These are phyloP conservation scores for Chondrostereum purpureum DNA, from an alignment of 1,284 basidiomycete species.

Conservation along the genomic window DNA sequence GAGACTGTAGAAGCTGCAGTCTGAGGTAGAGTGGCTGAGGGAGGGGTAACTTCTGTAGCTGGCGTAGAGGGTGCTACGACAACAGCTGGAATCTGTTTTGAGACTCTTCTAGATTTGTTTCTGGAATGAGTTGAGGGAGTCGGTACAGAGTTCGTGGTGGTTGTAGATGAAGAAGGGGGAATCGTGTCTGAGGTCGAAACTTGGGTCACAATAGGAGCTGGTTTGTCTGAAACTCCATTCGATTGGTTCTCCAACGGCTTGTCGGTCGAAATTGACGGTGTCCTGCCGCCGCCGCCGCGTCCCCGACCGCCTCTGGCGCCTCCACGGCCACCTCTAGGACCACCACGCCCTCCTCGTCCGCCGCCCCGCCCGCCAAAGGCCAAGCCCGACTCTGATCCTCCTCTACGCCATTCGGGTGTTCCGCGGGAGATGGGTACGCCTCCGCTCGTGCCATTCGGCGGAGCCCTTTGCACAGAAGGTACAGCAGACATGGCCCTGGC, in stretches of 20 bases:
- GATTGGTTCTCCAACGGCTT: not conserved
- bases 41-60: constrained; percentile 17
- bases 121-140: constrained; percentile 14
- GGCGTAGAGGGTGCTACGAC: constrained; percentile 24
- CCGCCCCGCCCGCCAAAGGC: constrained; percentile 36
- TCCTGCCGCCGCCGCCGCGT: constrained; percentile 21
- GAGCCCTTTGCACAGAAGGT: constrained; percentile 12
- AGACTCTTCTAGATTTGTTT: constrained; percentile 30
- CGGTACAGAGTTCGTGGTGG: too few species aligned
- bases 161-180: constrained; percentile 25
- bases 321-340: constrained; percentile 24
- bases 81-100: constrained; percentile 28
- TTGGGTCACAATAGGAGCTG: constrained; percentile 13
- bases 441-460: constrained; percentile 5
- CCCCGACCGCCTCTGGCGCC: constrained; percentile 23
- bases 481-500: constrained; percentile 11
- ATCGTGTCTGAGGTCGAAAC: constrained; percentile 14
- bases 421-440: constrained; percentile 22
- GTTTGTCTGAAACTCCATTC: constrained; percentile 4
- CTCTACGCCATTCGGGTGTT: constrained; percentile 36
- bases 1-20: too few species aligned
- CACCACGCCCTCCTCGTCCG: constrained; percentile 31
- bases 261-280: not conserved
- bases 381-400: constrained; percentile 41
- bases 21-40: constrained; percentile 3